These are phyloP conservation scores for Plectosphaerella cucumerina DNA, from an alignment of 2,329 filamentous ascomycete genomes.

Conservation along the genomic window DNA sequence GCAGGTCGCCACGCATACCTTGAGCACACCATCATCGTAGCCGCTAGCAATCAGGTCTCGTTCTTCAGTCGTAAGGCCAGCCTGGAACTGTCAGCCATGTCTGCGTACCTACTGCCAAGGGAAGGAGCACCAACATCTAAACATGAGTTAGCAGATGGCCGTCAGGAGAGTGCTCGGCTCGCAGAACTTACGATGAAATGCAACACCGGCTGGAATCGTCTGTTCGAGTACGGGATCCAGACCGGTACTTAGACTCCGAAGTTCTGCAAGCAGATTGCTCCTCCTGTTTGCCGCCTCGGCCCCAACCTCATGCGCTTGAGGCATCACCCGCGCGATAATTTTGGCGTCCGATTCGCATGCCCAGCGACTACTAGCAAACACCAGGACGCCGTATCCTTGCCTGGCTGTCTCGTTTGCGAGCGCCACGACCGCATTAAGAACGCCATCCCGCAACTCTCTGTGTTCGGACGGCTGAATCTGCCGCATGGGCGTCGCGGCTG, in stretches of 20 bases:
- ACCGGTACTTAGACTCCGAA: slow-evolving; percentile 62
- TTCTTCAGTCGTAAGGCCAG: slow-evolving; percentile 70
- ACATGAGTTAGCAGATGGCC: background rate
- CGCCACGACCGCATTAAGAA: slow-evolving; percentile 67
- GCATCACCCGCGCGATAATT: slow-evolving; percentile 64
- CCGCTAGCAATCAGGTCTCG: slow-evolving; percentile 66
- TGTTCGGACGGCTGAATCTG: slow-evolving; percentile 51
- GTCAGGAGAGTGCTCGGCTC: background rate
- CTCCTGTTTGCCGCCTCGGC: slow-evolving; percentile 50
- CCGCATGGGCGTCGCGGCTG: slow-evolving; percentile 32
- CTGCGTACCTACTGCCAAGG: background rate
- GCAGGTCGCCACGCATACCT: slow-evolving; percentile 72
- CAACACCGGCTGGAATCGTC: slow-evolving; percentile 63
- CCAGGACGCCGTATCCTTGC: slow-evolving; percentile 66
- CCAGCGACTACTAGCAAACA: slow-evolving; percentile 68
- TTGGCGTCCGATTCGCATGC: slow-evolving; percentile 66
- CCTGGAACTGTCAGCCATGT: slow-evolving; percentile 33
- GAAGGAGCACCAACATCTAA: slow-evolving; percentile 31
- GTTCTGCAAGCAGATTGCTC: slow-evolving; percentile 59
- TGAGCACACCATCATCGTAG: slow-evolving; percentile 64
- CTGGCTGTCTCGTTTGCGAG: slow-evolving; percentile 64
- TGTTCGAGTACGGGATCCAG: slow-evolving; percentile 62
- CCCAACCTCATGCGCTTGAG: slow-evolving; percentile 41
- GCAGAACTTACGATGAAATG: slow-evolving; percentile 64
- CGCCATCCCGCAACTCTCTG: slow-evolving; percentile 59